A percentile compares a stretch with the other conserved stretches of the same genome.
phyloP scores from a whole-genome alignment of 2,329 filamentous ascomycete genomes.

The Leptoxyphium fumago region DNA sequence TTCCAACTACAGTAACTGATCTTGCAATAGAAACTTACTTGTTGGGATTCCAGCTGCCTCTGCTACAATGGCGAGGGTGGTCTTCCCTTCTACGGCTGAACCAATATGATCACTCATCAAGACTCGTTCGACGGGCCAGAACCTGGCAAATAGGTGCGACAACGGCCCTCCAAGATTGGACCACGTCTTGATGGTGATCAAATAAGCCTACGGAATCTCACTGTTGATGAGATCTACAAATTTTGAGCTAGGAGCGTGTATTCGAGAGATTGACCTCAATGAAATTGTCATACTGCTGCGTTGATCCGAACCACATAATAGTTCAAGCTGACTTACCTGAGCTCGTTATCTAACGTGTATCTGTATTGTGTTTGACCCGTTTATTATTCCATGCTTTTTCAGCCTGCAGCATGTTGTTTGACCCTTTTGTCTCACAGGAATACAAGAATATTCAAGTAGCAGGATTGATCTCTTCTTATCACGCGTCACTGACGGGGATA shows the following conservation, averaged over 20 bases:
- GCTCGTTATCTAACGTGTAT: no score
- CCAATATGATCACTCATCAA: neutral
- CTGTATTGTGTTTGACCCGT: no score
- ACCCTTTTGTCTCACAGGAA: no score
- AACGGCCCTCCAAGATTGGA: neutral
- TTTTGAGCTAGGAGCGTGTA: neutral
- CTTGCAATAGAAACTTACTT: neutral
- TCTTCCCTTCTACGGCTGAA: neutral
- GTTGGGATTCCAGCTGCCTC: neutral
- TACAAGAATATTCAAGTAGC: no score
- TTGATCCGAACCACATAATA: no score
- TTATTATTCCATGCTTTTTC: no score
- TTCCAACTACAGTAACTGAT: neutral
- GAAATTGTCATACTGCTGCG: no score
- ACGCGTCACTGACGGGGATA: no score
- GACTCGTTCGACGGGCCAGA: neutral
- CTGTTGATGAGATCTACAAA: neutral
- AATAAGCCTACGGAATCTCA: neutral
- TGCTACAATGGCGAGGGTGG: conserved; percentile 2
- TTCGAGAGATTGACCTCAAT: no score
- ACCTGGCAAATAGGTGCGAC: neutral
- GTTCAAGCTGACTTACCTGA: no score
- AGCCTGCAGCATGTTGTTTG: no score
- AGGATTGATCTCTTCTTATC: no score
- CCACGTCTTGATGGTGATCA: neutral